Evolutionary conservation across 2,329 filamentous ascomycete genomes (phyloP).

Genomic region (Coccinonectria pachysandricola): DNA sequence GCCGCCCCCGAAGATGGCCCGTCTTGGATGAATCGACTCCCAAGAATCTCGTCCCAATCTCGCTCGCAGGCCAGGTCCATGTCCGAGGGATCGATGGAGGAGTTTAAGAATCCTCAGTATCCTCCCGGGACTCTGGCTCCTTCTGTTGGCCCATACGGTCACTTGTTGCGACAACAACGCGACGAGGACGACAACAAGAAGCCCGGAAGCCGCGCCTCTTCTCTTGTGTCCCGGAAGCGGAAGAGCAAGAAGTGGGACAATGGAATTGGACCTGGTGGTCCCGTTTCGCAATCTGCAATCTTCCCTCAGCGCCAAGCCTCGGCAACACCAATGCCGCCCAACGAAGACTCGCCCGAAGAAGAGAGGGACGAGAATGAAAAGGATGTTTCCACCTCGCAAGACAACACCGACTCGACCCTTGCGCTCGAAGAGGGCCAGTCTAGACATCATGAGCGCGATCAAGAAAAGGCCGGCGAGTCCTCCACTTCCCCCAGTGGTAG

Average conservation of each 20-base stretch:
- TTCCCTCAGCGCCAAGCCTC: conserved; percentile 46
- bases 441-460: conserved; percentile 22
- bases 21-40: conserved; percentile 90
- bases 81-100: conserved; percentile 65
- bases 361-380: conserved; percentile 19
- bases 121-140: conserved; percentile 65
- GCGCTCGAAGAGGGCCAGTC: conserved; percentile 23
- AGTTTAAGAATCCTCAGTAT: conserved; percentile 47
- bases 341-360: no score
- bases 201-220: conserved; percentile 55
- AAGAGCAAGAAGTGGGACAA: conserved; percentile 60
- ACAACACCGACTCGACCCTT: conserved; percentile 24
- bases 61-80: conserved; percentile 78
- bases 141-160: conserved; percentile 38
- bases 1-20: conserved; percentile 79
- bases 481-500: conserved; percentile 12
- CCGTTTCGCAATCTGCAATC: conserved; percentile 83
- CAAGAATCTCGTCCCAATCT: conserved; percentile 54
- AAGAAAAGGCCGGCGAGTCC: conserved; percentile 14
- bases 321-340: conserved; percentile 12
- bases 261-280: conserved; percentile 71
- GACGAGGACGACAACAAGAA: conserved; percentile 55
- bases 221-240: conserved; percentile 48
- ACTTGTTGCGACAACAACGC: conserved; percentile 72
- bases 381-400: conserved; percentile 20